Base-by-base conservation (phyloP, 176 grass and related monocot species). In the Zizania latifolia region DNA sequence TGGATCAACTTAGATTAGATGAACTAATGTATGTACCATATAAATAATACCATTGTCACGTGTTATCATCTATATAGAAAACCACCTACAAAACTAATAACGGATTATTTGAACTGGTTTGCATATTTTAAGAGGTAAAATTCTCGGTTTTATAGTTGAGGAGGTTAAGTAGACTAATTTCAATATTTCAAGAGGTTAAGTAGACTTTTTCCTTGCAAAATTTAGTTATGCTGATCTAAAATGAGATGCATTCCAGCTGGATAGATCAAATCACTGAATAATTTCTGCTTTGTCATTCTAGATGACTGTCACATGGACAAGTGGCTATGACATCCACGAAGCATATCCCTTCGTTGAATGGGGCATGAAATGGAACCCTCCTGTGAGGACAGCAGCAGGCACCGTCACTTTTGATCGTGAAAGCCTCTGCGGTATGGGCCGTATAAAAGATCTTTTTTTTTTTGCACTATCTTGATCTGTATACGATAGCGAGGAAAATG, bases 291-390 rank as follows among this genome's bases (percentile, higher is more conserved):
- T 79, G 21, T 38, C 14, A 28, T 72, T n/a, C 44, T 71, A 97
- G 94, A 97, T 97, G 90, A 97, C 90, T 41, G 88, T 97, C 16
- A 92, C 94, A 23, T 97, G 94, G 94, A 93, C 94, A 72, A 97
- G 94, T 69, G 94, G 94, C 6, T 93, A 97, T 60, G 81, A 78
- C 61, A 89, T 55, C 48, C 62, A 38, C 4, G 94, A 97, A 62
- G 90, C 90, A 17, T 83, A 81, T 89, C 94, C 94, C 54, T 87
- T 97, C 61, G 90, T 97, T 9, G 88, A 97, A 78, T 93, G 90
- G 90, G 90, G 86, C 67, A 70, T 82, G 40, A 65, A 91, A 77
- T 77, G 81, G 86, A 60, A 32, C 32, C 33, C 71, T 53, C 9
- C 62, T 43, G 69, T 28, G 4, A 81, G 78, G 3, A 65, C 83